phyloP scores from a whole-genome alignment of 345 rosid species.

The Sapria himalayana region DNA sequence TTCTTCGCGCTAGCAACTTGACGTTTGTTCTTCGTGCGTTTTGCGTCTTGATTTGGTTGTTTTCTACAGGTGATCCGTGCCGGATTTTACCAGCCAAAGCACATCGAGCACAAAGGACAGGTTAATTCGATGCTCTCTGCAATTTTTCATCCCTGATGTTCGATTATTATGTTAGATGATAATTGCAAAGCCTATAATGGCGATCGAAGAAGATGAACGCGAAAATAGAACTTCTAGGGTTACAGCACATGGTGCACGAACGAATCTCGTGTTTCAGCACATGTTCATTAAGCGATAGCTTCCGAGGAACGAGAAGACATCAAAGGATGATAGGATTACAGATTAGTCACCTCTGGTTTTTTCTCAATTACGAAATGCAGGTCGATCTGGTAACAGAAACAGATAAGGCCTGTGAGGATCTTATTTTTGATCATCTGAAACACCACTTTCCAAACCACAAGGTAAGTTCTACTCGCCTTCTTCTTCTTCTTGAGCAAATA shows the following conservation, averaged over 20 bases:
- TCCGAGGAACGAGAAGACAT: no score
- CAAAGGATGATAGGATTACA: no score
- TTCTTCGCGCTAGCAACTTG: not conserved
- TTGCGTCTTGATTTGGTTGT: not conserved
- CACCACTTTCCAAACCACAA: conserved; percentile 44
- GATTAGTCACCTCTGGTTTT: no score
- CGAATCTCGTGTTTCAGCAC: no score
- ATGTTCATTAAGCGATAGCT: no score
- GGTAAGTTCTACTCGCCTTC: conserved; percentile 16
- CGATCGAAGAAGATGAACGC: not conserved
- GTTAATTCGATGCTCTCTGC: conserved; percentile 14
- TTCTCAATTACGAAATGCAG: conserved; percentile 15
- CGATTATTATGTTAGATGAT: not conserved
- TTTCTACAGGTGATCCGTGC: conserved; percentile 37
- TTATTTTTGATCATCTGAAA: conserved; percentile 63
- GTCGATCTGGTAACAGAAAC: conserved; percentile 96
- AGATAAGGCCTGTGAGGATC: conserved; percentile 88
- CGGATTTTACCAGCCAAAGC: conserved; percentile 69
- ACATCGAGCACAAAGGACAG: conserved; percentile 89
- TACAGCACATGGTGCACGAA: not conserved
- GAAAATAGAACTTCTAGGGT: not conserved
- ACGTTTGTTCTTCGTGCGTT: not conserved
- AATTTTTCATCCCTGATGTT: not conserved
- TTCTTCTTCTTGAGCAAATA: not conserved
- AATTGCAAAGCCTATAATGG: not conserved